Evolutionary conservation across 2,329 filamentous ascomycete species (phyloP).

Genomic region (Curvularia verruculosa): DNA sequence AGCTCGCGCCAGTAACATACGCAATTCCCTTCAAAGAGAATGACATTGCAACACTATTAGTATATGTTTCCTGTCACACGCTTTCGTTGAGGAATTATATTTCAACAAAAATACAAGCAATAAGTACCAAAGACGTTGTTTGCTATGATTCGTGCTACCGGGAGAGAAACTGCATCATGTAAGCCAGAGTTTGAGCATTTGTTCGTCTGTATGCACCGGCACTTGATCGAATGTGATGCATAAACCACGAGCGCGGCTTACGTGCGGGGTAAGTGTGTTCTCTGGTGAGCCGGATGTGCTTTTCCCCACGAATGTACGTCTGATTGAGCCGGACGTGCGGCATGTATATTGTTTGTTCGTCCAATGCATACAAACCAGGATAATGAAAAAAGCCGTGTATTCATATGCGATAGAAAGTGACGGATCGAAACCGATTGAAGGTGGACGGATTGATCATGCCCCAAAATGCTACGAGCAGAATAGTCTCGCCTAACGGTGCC

Average conservation of each 20-base stretch:
- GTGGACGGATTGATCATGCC: not conserved
- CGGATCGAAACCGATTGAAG: not conserved
- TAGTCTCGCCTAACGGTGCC: not conserved
- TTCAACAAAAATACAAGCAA: not conserved
- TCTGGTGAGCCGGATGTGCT: conserved; percentile 5
- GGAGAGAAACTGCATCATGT: not conserved
- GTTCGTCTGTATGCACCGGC: not conserved
- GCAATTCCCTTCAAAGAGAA: conserved; percentile 54
- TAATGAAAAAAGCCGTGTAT: not conserved
- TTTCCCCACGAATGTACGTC: conserved; percentile 2
- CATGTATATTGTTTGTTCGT: not conserved
- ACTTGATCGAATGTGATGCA: not conserved
- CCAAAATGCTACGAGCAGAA: not conserved
- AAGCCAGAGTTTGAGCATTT: not conserved
- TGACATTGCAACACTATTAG: conserved; percentile 38
- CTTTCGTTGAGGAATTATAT: not conserved
- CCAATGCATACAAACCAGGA: not conserved
- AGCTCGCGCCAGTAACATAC: conserved; percentile 58
- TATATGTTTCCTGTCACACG: not conserved
- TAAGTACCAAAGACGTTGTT: not conserved
- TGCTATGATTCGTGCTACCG: not conserved
- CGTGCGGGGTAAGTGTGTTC: not conserved
- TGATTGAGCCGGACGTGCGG: conserved; percentile 1
- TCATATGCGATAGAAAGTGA: not conserved
- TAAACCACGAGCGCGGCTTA: not conserved